phyloP scores from a whole-genome alignment of 192 early-diverging fungal genomes.

The Umbelopsis vinacea region DNA sequence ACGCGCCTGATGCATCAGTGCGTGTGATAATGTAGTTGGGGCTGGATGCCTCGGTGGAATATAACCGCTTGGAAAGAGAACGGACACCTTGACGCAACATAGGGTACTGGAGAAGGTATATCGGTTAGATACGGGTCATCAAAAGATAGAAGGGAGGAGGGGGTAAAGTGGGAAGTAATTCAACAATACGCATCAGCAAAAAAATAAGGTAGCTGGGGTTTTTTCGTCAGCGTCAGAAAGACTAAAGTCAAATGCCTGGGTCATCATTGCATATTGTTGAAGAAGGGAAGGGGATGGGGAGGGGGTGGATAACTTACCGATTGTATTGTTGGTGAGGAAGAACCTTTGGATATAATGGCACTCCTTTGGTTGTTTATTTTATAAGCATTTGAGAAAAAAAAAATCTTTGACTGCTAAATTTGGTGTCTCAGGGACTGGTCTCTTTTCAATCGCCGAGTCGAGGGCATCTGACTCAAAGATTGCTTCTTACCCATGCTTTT shows the following conservation, averaged over 20 bases:
- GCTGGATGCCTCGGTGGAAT: slow-evolving; percentile 27
- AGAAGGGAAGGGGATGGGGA: not conserved
- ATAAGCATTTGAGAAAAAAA: slow-evolving; percentile 7
- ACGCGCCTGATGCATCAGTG: slow-evolving; percentile 56
- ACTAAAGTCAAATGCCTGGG: slow-evolving; percentile 24
- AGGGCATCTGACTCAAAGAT: not conserved
- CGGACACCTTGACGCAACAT: slow-evolving; percentile 1
- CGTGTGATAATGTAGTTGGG: slow-evolving; percentile 66
- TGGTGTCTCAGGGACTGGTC: not conserved
- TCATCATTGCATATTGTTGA: slow-evolving; percentile 15
- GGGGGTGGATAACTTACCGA: not conserved
- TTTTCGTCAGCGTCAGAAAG: slow-evolving; percentile 24
- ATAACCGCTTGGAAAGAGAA: slow-evolving; percentile 26
- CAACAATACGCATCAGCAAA: slow-evolving; percentile 17
- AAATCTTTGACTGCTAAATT: slow-evolving; percentile 22
- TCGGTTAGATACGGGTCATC: not conserved
- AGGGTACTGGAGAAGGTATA: not conserved
- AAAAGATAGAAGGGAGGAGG: not conserved
- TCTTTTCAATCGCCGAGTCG: not conserved
- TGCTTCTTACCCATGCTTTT: not conserved
- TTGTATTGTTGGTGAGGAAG: not conserved
- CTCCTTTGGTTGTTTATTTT: slow-evolving; percentile 6
- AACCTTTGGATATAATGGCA: slow-evolving; percentile 2
- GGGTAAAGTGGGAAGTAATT: not conserved
- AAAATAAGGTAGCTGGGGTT: slow-evolving; percentile 23